A percentile compares a stretch with the other conserved stretches of the same genome.
phyloP scores from a whole-genome alignment of 495 filamentous ascomycete species.

The Podospora bellae-mahoneyi region DNA sequence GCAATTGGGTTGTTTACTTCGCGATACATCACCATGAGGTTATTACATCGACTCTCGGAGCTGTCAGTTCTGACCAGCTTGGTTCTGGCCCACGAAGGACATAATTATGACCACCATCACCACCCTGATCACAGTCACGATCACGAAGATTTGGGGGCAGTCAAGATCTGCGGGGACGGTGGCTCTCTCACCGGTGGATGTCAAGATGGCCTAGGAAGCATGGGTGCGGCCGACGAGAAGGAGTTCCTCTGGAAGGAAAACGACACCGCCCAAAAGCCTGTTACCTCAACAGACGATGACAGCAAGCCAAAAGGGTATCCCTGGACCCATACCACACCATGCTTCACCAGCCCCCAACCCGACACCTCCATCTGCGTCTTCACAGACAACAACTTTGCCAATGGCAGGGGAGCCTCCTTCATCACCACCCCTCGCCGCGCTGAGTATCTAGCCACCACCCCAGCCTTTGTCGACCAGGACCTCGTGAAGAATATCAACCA shows the following conservation, averaged over 20 bases:
- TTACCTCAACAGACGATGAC: constrained; percentile 21
- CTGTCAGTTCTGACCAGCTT: constrained; percentile 1
- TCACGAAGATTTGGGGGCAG: constrained; percentile 9
- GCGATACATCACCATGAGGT: constrained; percentile 4
- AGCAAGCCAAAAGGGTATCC: constrained; percentile 13
- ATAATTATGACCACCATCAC: constrained; percentile 3
- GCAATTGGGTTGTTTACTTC: neutral
- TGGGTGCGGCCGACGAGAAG: constrained; percentile 4
- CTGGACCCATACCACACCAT: constrained; percentile 32
- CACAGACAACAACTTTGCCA: constrained; percentile 31
- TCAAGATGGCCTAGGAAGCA: constrained; percentile 1
- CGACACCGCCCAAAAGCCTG: neutral
- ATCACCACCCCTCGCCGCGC: constrained; percentile 29
- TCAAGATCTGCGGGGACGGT: constrained; percentile 8
- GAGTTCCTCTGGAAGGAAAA: neutral
- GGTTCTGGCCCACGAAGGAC: constrained; percentile 4
- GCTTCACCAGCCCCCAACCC: constrained; percentile 22
- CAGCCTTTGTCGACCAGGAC: constrained; percentile 28
- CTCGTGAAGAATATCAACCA: constrained; percentile 24
- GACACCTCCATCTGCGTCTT: constrained; percentile 31
- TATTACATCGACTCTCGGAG: neutral
- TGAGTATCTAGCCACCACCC: constrained; percentile 22
- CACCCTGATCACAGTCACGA: neutral
- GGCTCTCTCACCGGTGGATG: constrained; percentile 3
- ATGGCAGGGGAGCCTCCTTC: constrained; percentile 33